Conservation (phyloP, 202 grass and related monocot species). For the Carex arenaria region DNA sequence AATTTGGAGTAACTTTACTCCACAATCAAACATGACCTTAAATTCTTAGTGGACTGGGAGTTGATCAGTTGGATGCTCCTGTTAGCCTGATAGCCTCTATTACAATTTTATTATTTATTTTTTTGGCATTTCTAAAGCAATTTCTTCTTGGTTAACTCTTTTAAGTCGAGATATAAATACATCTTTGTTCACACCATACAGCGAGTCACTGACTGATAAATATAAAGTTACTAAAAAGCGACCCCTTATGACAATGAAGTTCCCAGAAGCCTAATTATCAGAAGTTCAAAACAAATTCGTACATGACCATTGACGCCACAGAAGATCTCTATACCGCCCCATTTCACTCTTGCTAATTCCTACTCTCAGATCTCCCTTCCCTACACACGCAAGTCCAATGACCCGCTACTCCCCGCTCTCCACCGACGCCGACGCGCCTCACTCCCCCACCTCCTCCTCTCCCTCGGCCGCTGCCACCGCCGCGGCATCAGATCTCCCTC, state of each 20-base stretch:
- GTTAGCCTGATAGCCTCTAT: too few species aligned
- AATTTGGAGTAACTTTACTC: too few species aligned
- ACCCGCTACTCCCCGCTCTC: conserved; percentile 39
- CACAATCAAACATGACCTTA: too few species aligned
- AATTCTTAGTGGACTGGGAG: too few species aligned
- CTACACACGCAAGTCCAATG: background rate
- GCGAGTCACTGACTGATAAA: background rate
- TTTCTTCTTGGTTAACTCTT: background rate
- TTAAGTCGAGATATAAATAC: background rate
- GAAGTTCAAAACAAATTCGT: background rate
- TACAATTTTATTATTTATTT: too few species aligned
- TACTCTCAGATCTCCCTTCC: background rate
- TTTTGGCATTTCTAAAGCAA: background rate
- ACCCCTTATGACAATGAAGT: background rate
- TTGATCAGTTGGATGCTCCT: too few species aligned
- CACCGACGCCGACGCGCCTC: background rate
- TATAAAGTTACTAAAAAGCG: background rate
- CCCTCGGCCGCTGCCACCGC: background rate
- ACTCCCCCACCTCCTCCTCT: background rate
- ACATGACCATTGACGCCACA: background rate
- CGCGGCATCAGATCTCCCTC: conserved; percentile 37
- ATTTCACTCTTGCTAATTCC: background rate
- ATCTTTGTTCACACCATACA: background rate
- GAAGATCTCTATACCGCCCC: background rate
- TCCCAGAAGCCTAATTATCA: background rate